Evolutionary conservation across 2,329 filamentous ascomycete genomes (phyloP).

Genomic region (Ceratocystis cacaofunesta): DNA sequence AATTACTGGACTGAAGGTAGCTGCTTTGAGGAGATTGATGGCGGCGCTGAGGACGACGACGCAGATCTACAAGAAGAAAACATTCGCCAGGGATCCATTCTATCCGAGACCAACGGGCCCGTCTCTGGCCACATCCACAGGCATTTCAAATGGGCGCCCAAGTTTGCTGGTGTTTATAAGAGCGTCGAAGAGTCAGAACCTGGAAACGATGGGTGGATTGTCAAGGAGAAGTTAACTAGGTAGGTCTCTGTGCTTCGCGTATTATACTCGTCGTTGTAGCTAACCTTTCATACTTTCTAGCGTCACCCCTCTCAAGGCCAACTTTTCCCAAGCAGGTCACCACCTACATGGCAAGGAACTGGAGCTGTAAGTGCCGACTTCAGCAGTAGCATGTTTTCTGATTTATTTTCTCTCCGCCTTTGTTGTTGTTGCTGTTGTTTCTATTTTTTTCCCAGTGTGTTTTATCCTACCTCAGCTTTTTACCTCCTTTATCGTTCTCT

Average conservation of each 20-base stretch:
- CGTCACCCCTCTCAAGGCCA: slow-evolving; percentile 79
- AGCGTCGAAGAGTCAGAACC: slow-evolving; percentile 67
- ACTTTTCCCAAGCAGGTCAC: slow-evolving; percentile 65
- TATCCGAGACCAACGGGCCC: slow-evolving; percentile 18
- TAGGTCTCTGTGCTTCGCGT: slow-evolving; percentile 26
- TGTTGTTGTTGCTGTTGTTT: slow-evolving; percentile 5
- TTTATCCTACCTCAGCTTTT: background rate
- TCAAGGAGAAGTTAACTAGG: slow-evolving; percentile 78
- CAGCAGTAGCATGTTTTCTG: slow-evolving; percentile 6
- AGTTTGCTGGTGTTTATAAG: slow-evolving; percentile 72
- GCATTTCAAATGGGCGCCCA: slow-evolving; percentile 89
- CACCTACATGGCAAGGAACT: slow-evolving; percentile 55
- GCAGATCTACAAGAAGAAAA: slow-evolving; percentile 44
- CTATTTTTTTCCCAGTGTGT: background rate
- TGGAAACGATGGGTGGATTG: slow-evolving; percentile 85
- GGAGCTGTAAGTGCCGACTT: slow-evolving; percentile 55
- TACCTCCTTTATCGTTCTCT: background rate
- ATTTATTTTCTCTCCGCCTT: slow-evolving; percentile 10
- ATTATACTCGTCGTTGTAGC: background rate
- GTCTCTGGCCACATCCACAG: slow-evolving; percentile 52
- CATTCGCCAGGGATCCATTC: slow-evolving; percentile 22
- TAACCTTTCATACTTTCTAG: slow-evolving; percentile 30
- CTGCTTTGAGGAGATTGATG: slow-evolving; percentile 70
- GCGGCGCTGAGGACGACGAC: slow-evolving; percentile 46
- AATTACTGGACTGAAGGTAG: slow-evolving; percentile 79